phyloP scores from a whole-genome alignment of 257 asterid genomes.

The Penstemon davidsonii region DNA sequence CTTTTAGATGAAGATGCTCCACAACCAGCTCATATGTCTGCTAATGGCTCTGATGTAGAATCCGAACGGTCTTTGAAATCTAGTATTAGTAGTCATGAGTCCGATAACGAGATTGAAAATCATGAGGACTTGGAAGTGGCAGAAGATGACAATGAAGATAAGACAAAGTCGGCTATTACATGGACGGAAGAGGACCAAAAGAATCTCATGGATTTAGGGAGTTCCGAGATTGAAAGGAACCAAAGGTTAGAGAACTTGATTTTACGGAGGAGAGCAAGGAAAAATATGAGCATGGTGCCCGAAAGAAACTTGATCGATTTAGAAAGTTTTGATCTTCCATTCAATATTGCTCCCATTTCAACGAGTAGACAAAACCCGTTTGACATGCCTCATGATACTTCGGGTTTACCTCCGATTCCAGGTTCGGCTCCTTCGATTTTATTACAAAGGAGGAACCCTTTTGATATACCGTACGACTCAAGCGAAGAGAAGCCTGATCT shows the following conservation, averaged over 20 bases:
- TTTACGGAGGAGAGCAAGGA: conserved; percentile 45
- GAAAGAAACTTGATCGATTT: conserved; percentile 79
- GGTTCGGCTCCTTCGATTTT: conserved; percentile 68
- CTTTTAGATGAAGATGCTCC: conserved; percentile 64
- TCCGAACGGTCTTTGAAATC: conserved; percentile 46
- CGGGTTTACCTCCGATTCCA: conserved; percentile 43
- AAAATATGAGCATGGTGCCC: conserved; percentile 44
- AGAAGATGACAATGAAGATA: conserved; percentile 47
- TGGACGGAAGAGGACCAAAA: conserved; percentile 75
- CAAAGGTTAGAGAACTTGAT: conserved; percentile 53
- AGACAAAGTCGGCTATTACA: conserved; percentile 37
- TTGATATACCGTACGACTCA: conserved; percentile 42
- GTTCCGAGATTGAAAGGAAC: conserved; percentile 60
- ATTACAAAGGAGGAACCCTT: conserved; percentile 47
- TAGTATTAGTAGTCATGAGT: conserved; percentile 39
- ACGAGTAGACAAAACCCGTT: conserved; percentile 72
- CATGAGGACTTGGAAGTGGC: background rate
- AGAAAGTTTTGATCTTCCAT: conserved; percentile 60
- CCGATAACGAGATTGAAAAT: conserved; percentile 47
- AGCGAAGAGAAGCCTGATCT: conserved; percentile 45
- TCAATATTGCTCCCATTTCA: conserved; percentile 53
- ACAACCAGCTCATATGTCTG: conserved; percentile 40
- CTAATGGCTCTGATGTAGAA: conserved; percentile 49
- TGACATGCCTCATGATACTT: conserved; percentile 46
- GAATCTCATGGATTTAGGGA: conserved; percentile 55